Conservation (phyloP, 2,329 filamentous ascomycete genomes). For the Trichophyton benhamiae region DNA sequence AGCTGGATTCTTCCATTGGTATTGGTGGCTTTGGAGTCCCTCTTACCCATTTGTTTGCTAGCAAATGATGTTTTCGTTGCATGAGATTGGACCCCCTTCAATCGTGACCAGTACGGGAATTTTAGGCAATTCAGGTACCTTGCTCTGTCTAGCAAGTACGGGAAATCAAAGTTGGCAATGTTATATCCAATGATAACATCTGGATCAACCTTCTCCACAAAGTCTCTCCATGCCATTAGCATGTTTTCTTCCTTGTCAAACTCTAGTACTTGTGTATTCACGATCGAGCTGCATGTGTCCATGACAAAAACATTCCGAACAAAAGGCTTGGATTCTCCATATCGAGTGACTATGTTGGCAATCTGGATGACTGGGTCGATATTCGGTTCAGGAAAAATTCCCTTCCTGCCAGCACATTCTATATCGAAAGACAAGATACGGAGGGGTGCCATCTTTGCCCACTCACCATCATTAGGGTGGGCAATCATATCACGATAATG, state of each 20-base stretch:
- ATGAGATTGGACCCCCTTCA: conserved; percentile 58
- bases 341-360: conserved; percentile 85
- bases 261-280: conserved; percentile 83
- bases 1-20: conserved; percentile 88
- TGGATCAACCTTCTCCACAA: conserved; percentile 78
- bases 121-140: conserved; percentile 64
- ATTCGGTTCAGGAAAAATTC: conserved; percentile 87
- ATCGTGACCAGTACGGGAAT: conserved; percentile 79
- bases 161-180: conserved; percentile 96
- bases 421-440: conserved; percentile 95
- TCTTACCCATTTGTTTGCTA: conserved; percentile 96
- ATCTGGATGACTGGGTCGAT: conserved; percentile 95
- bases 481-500: conserved; percentile 74
- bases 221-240: conserved; percentile 85
- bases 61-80: conserved; percentile 76
- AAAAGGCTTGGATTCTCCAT: conserved; percentile 92
- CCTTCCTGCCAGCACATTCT: conserved; percentile 93
- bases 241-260: conserved; percentile 74
- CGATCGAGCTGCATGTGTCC: conserved; percentile 82
- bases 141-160: conserved; percentile 81
- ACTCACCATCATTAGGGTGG: conserved; percentile 81
- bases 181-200: conserved; percentile 99
- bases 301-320: conserved; percentile 93
- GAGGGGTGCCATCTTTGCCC: conserved; percentile 94
- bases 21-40: conserved; percentile 87